Percentiles rank a stretch among this genome's conserved stretches.
phyloP scores from a whole-genome alignment of 768 basidiomycete genomes.

The Trametes villosa region DNA sequence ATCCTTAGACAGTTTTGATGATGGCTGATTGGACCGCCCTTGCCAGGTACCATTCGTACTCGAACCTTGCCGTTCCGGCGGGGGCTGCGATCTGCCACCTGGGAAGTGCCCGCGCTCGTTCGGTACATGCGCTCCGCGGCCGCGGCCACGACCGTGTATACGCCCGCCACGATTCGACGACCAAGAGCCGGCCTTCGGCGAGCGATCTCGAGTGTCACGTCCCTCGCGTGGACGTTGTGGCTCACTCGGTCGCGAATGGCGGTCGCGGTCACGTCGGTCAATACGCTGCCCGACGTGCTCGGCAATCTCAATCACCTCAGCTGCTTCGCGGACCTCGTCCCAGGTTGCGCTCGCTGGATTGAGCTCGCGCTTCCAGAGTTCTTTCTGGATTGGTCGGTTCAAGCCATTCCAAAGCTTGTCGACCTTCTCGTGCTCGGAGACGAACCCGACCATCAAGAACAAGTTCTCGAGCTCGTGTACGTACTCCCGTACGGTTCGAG shows the following conservation, averaged over 20 bases:
- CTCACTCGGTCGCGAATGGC: neutral
- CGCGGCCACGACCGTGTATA: too few relatives aligned
- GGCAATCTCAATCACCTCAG: slow-evolving; percentile 39
- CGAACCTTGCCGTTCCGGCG: neutral
- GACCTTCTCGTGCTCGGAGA: slow-evolving; percentile 34
- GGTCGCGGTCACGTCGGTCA: neutral
- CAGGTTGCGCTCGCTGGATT: slow-evolving; percentile 33
- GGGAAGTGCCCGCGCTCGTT: too few relatives aligned
- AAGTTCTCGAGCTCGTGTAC: slow-evolving; percentile 40
- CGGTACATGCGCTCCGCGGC: neutral
- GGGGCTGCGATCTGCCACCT: too few relatives aligned
- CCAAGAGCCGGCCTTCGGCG: neutral
- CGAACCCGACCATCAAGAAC: slow-evolving; percentile 38
- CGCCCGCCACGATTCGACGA: too few relatives aligned
- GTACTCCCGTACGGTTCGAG: slow-evolving; percentile 37
- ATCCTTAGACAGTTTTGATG: neutral
- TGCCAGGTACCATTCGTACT: neutral
- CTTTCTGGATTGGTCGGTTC: slow-evolving; percentile 28
- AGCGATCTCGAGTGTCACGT: neutral
- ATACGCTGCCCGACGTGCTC: slow-evolving; percentile 1
- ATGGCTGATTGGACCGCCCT: neutral
- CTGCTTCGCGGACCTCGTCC: slow-evolving; percentile 32
- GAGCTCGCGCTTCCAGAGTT: slow-evolving; percentile 36
- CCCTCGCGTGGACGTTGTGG: neutral
- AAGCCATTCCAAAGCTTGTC: slow-evolving; percentile 43